Percentiles rank a stretch among this genome's conserved stretches.
Evolutionary conservation across 495 filamentous ascomycete species (phyloP).

Genomic region (Gamarada debralockiae): DNA sequence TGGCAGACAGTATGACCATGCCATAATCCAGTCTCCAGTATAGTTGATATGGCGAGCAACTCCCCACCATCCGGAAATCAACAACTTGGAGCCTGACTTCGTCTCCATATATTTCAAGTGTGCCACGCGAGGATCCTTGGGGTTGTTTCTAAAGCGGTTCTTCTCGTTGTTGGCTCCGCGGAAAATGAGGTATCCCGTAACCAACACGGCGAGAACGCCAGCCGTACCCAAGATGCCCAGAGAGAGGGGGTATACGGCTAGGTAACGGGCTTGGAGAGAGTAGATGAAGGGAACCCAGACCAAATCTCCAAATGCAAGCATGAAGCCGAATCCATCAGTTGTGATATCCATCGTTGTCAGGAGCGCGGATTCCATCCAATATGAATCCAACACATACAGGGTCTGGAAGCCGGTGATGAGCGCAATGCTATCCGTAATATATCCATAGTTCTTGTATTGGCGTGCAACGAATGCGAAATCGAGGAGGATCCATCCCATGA

Average conservation of each 20-base stretch:
- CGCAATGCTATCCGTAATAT: constrained; percentile 82
- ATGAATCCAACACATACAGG: constrained; percentile 79
- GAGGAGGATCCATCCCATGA: constrained; percentile 86
- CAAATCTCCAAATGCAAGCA: constrained; percentile 93
- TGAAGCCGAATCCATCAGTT: constrained; percentile 92
- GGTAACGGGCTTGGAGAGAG: constrained; percentile 81
- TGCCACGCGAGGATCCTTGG: constrained; percentile 72
- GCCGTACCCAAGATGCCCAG: constrained; percentile 63
- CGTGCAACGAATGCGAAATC: constrained; percentile 82
- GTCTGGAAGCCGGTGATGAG: constrained; percentile 76
- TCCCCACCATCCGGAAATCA: constrained; percentile 95
- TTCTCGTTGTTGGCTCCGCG: constrained; percentile 89
- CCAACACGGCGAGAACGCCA: constrained; percentile 60
- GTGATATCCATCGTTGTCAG: constrained; percentile 96
- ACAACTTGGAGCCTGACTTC: constrained; percentile 70
- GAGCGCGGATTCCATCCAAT: constrained; percentile 89
- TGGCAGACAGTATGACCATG: constrained; percentile 87
- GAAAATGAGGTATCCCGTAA: constrained; percentile 81
- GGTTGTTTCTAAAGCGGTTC: constrained; percentile 87
- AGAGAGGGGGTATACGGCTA: constrained; percentile 73
- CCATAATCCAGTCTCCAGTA: constrained; percentile 93
- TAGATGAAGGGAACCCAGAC: constrained; percentile 94
- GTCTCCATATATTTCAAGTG: constrained; percentile 89
- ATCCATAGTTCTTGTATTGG: constrained; percentile 81
- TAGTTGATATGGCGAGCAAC: constrained; percentile 93